Conservation (phyloP, 2,329 filamentous ascomycete genomes). For the Diaporthe australafricana region DNA sequence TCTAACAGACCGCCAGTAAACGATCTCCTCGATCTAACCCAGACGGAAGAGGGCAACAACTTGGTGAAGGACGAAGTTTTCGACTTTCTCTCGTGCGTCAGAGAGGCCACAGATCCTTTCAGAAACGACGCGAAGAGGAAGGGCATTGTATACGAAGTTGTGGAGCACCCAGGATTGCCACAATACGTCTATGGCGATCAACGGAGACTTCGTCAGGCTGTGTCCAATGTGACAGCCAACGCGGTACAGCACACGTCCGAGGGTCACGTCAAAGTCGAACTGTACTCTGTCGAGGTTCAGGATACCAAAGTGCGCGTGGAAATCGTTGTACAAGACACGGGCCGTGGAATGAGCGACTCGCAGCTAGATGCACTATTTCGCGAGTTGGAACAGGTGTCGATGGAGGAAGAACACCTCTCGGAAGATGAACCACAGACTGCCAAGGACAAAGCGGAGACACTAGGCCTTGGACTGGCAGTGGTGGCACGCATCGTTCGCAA, state of each 20-base stretch:
- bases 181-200: slow-evolving; percentile 81
- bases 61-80: slow-evolving; percentile 86
- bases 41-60: slow-evolving; percentile 84
- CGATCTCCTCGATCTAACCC: slow-evolving; percentile 88
- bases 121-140: slow-evolving; percentile 81
- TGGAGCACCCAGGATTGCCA: slow-evolving; percentile 76
- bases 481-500: slow-evolving; percentile 90
- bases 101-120: slow-evolving; percentile 83
- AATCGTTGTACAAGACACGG: slow-evolving; percentile 81
- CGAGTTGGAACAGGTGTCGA: slow-evolving; percentile 69
- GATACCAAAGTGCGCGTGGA: slow-evolving; percentile 75
- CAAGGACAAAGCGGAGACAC: slow-evolving; percentile 54
- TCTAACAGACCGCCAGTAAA: slow-evolving; percentile 64
- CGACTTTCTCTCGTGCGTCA: slow-evolving; percentile 76
- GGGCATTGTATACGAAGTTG: slow-evolving; percentile 75
- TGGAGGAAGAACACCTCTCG: slow-evolving; percentile 48
- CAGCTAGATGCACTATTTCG: slow-evolving; percentile 65
- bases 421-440: slow-evolving; percentile 44
- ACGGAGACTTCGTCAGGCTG: slow-evolving; percentile 81
- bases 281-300: slow-evolving; percentile 68
- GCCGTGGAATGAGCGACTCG: slow-evolving; percentile 71
- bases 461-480: slow-evolving; percentile 87
- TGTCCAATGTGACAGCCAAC: slow-evolving; percentile 87
- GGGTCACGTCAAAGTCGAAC: slow-evolving; percentile 78
- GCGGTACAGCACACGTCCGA: slow-evolving; percentile 80